Conservation (phyloP, 1,139 yeast species). For the Zygoascus sp. region DNA sequence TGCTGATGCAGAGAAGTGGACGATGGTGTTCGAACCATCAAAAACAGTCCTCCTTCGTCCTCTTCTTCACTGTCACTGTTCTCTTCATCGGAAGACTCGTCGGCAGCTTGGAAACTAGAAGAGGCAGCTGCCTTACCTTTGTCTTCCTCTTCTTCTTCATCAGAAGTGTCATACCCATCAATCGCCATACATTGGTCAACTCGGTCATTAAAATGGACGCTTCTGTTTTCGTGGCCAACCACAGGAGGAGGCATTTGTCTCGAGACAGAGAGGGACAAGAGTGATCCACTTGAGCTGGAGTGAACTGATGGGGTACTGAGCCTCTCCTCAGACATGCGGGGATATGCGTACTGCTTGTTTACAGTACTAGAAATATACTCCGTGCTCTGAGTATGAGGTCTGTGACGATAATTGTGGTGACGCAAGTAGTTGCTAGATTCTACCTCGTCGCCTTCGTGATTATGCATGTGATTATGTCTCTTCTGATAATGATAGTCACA, state of each 20-base stretch:
- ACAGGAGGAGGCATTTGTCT: slow-evolving; percentile 24
- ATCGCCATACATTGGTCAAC: slow-evolving; percentile 89
- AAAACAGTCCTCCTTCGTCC: slow-evolving; percentile 67
- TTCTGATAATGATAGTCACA: slow-evolving; percentile 16
- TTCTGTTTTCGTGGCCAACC: slow-evolving; percentile 41
- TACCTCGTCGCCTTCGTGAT: slow-evolving; percentile 12
- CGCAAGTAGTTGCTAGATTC: slow-evolving; percentile 30
- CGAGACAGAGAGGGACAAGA: slow-evolving; percentile 4
- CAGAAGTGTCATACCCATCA: slow-evolving; percentile 34
- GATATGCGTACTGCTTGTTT: slow-evolving; percentile 31
- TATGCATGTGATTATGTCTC: slow-evolving; percentile 10
- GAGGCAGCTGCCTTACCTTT: not conserved
- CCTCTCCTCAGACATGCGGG: slow-evolving; percentile 11
- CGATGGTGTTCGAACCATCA: slow-evolving; percentile 44
- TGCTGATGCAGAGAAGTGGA: slow-evolving; percentile 32
- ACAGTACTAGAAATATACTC: slow-evolving; percentile 32
- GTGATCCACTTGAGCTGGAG: slow-evolving; percentile 12
- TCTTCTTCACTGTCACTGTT: slow-evolving; percentile 49
- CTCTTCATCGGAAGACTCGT: slow-evolving; percentile 19
- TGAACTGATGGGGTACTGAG: slow-evolving; percentile 9
- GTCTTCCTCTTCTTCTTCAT: slow-evolving; percentile 14
- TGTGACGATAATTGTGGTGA: slow-evolving; percentile 38
- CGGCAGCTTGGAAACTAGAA: not conserved
- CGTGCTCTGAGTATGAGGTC: slow-evolving; percentile 29
- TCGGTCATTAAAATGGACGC: slow-evolving; percentile 84